phyloP scores from a whole-genome alignment of 2,329 filamentous ascomycete species.

The Aspergillus flavus region DNA sequence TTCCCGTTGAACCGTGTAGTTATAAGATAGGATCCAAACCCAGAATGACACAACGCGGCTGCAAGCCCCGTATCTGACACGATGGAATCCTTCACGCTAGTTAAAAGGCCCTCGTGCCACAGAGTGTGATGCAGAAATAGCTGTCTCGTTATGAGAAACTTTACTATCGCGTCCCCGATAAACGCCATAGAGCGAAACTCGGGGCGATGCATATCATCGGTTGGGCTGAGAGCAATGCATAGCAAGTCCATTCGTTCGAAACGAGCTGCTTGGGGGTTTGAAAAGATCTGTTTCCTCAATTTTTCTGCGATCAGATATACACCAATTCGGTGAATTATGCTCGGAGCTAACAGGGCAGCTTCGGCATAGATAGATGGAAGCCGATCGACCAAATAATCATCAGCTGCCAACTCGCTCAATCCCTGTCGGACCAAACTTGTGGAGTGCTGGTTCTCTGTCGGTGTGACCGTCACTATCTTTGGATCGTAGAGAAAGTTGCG shows the following conservation, averaged over 20 bases:
- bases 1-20: neutral
- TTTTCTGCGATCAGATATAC: neutral
- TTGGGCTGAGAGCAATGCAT: neutral
- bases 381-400: neutral
- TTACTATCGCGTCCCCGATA: conserved; percentile 1
- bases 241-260: neutral
- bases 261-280: neutral
- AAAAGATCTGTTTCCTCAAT: neutral
- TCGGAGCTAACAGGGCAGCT: neutral
- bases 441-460: too few species aligned
- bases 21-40: neutral
- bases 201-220: neutral
- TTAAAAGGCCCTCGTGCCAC: conserved; percentile 10
- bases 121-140: conserved; percentile 9
- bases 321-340: neutral
- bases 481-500: neutral
- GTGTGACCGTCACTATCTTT: neutral
- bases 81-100: neutral
- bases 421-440: too few species aligned
- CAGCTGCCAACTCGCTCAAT: neutral
- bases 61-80: neutral
- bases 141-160: conserved; percentile 3
- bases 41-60: neutral
- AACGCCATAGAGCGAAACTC: conserved; percentile 1
- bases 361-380: neutral